phyloP scores from a whole-genome alignment of 1,139 yeast species.

The Magnusiomyces fungicola region DNA sequence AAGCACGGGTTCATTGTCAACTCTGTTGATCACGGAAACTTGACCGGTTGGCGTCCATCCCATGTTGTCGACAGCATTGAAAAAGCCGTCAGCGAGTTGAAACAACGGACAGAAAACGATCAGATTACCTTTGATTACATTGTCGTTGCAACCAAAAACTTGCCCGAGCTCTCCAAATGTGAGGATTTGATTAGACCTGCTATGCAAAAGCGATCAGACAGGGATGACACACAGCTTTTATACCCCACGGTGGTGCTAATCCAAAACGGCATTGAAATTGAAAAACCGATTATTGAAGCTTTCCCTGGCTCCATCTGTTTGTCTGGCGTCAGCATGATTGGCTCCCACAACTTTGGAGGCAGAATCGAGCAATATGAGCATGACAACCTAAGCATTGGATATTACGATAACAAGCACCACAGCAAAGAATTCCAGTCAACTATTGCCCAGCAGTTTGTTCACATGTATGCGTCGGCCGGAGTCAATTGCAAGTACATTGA shows the following conservation, averaged over 20 bases:
- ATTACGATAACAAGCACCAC: constrained; percentile 36
- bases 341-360: constrained; percentile 53
- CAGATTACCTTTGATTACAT: constrained; percentile 50
- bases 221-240: not conserved
- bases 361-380: constrained; percentile 42
- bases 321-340: constrained; percentile 64
- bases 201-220: constrained; percentile 25
- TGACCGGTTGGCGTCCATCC: constrained; percentile 47
- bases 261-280: constrained; percentile 74
- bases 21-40: constrained; percentile 54
- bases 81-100: constrained; percentile 30
- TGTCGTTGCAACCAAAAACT: constrained; percentile 61
- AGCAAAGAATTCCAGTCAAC: constrained; percentile 20
- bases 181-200: constrained; percentile 56
- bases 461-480: constrained; percentile 40
- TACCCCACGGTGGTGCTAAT: constrained; percentile 52
- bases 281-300: constrained; percentile 47
- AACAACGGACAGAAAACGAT: constrained; percentile 23
- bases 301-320: constrained; percentile 55
- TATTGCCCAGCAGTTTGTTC: constrained; percentile 38
- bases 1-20: constrained; percentile 51
- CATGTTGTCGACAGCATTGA: constrained; percentile 3
- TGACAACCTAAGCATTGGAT: constrained; percentile 52
- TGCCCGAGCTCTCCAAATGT: constrained; percentile 57
- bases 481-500: constrained; percentile 36